phyloP scores from a whole-genome alignment of 75 land plant genomes.

The Selaginella moellendorffii region DNA sequence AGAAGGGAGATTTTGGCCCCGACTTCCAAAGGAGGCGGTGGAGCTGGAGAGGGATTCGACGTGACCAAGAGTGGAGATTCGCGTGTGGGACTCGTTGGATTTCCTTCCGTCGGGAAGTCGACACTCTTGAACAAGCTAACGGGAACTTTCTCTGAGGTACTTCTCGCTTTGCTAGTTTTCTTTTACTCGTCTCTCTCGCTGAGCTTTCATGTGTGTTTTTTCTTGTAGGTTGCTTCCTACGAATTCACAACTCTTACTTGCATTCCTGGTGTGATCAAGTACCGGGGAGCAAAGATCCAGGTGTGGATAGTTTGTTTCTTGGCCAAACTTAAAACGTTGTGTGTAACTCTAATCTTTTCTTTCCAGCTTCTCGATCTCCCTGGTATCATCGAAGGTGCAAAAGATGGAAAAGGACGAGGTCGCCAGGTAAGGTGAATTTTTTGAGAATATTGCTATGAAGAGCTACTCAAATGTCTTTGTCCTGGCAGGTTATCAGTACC shows the following conservation, averaged over 20 bases:
- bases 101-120: constrained; percentile 98
- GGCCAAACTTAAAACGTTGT: too few species aligned
- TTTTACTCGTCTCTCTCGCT: background rate
- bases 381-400: constrained; percentile 99
- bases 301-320: too few species aligned
- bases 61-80: constrained; percentile 99
- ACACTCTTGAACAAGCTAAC: constrained; percentile 93
- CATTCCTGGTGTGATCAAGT: constrained; percentile 89
- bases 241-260: constrained; percentile 99
- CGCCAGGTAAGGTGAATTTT: constrained; percentile 69
- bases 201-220: background rate
- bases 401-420: constrained; percentile 99
- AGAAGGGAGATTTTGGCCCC: constrained; percentile 84
- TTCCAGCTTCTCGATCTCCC: constrained; percentile 95
- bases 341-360: background rate
- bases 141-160: constrained; percentile 96
- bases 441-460: too few species aligned
- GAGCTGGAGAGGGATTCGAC: constrained; percentile 99
- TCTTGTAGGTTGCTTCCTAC: constrained; percentile 98
- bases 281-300: constrained; percentile 97
- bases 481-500: constrained; percentile 87
- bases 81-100: constrained; percentile 96
- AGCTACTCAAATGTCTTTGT: background rate
- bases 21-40: constrained; percentile 70
- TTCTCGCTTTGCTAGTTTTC: background rate